Conservation (phyloP, 495 filamentous ascomycete species). For the Neurospora sp. region DNA sequence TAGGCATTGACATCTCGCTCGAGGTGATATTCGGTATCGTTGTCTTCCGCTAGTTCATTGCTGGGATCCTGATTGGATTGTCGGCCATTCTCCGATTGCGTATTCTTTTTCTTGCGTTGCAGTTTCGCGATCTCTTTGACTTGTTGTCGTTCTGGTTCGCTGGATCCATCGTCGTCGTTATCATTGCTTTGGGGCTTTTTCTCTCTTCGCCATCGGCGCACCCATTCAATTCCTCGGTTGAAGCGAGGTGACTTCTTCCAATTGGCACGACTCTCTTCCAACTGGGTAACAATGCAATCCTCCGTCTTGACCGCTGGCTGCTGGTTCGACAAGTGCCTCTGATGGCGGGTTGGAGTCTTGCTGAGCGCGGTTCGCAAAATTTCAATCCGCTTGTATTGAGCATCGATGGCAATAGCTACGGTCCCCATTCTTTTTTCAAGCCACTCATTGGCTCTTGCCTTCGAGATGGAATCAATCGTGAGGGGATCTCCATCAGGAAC, state of each 20-base stretch:
- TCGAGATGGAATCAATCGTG: background rate
- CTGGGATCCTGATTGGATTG: background rate
- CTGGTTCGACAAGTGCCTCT: background rate
- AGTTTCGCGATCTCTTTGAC: background rate
- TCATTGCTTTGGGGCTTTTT: background rate
- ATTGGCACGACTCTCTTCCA: background rate
- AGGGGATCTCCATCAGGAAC: background rate
- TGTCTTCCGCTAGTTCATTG: background rate
- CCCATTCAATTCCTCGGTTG: background rate
- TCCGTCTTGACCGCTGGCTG: background rate
- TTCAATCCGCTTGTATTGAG: slow-evolving; percentile 11
- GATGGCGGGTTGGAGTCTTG: background rate
- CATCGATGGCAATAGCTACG: slow-evolving; percentile 8
- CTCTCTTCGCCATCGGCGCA: background rate
- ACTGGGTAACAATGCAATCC: background rate
- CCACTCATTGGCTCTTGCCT: background rate
- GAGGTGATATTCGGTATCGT: background rate
- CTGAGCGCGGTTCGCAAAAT: slow-evolving; percentile 13
- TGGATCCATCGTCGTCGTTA: background rate
- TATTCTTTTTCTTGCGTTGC: background rate
- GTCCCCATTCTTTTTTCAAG: slow-evolving; percentile 9
- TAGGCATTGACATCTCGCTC: slow-evolving; percentile 14
- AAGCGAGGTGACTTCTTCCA: background rate
- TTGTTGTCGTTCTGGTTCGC: slow-evolving; percentile 1
- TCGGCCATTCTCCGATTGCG: background rate